These are phyloP conservation scores for Rhizopogon hawkerae DNA, from an alignment of 1,284 basidiomycete species.

Conservation along the genomic window DNA sequence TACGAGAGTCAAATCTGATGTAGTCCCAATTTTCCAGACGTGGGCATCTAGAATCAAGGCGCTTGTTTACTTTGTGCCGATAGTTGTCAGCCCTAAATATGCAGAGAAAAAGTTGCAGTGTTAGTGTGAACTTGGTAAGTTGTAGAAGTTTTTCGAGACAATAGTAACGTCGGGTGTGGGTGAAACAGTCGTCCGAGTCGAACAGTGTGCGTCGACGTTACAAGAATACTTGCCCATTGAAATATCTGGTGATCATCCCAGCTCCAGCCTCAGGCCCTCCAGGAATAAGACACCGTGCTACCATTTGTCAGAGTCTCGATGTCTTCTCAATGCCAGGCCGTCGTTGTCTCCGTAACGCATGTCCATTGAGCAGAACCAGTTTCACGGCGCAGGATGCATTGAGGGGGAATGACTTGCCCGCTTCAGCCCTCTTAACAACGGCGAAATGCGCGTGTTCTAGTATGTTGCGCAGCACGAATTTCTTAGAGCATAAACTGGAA, in stretches of 20 bases:
- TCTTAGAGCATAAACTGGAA: slow-evolving; percentile 2
- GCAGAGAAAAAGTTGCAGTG: no score
- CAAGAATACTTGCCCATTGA: slow-evolving; percentile 13
- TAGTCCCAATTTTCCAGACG: no score
- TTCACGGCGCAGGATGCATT: slow-evolving; percentile 6
- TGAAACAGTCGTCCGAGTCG: slow-evolving; percentile 8
- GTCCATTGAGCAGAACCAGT: slow-evolving; percentile 15
- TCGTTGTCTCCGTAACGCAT: slow-evolving; percentile 15
- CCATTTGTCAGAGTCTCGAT: slow-evolving; percentile 14
- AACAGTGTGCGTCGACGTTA: slow-evolving; percentile 6
- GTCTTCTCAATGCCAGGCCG: slow-evolving; percentile 10
- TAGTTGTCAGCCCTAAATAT: no score
- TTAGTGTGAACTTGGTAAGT: no score
- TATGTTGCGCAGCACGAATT: slow-evolving; percentile 5
- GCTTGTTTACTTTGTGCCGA: no score
- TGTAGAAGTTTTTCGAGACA: slow-evolving; percentile 2
- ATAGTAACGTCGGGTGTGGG: slow-evolving; percentile 9
- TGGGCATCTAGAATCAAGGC: no score
- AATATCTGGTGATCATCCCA: slow-evolving; percentile 12
- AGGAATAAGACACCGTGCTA: slow-evolving; percentile 9
- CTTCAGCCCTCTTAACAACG: slow-evolving; percentile 8
- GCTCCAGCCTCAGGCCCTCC: slow-evolving; percentile 11
- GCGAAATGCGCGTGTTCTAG: slow-evolving; percentile 7
- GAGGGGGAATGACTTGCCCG: slow-evolving; percentile 11
- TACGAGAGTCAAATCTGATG: no score